Percentiles rank a stretch among this genome's conserved stretches.
phyloP scores from a whole-genome alignment of 257 asterid genomes.

The Plantago major region DNA sequence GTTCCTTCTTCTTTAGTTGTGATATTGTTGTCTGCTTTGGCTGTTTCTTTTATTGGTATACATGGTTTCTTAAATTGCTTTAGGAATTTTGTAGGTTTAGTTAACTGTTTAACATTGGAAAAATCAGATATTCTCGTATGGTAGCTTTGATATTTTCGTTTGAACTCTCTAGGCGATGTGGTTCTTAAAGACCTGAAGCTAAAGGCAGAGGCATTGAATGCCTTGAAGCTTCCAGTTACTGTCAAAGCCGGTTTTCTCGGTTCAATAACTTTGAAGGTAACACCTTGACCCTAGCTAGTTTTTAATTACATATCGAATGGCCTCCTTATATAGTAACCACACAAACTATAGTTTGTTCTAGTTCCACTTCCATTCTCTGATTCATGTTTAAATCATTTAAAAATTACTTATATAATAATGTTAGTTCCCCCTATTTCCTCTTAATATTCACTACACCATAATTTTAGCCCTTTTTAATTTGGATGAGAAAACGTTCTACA shows the following conservation, averaged over 20 bases:
- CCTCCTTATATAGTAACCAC: conserved; percentile 11
- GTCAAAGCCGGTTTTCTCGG: conserved; percentile 98
- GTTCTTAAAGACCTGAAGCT: conserved; percentile 90
- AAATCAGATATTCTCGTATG: conserved; percentile 15
- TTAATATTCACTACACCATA: neutral
- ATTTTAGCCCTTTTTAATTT: too few relatives aligned
- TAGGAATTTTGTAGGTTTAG: conserved; percentile 10
- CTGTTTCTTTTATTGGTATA: neutral
- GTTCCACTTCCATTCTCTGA: conserved; percentile 7
- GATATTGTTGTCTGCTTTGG: conserved; percentile 1
- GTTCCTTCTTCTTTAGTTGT: neutral
- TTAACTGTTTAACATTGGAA: conserved; percentile 8
- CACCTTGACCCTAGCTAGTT: conserved; percentile 13
- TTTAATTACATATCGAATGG: conserved; percentile 1
- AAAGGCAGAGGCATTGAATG: conserved; percentile 94
- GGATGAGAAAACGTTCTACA: neutral
- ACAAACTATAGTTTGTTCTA: conserved; percentile 8
- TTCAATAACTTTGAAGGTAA: conserved; percentile 90
- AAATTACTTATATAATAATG: neutral
- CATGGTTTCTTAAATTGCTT: neutral
- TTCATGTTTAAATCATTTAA: neutral
- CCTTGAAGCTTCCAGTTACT: conserved; percentile 86
- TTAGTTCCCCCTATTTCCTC: neutral
- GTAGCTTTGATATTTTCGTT: conserved; percentile 18
- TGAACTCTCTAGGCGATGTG: conserved; percentile 70